phyloP scores from a whole-genome alignment of 352 stramenopile genomes.

The Peronosclerospora sorghi region DNA sequence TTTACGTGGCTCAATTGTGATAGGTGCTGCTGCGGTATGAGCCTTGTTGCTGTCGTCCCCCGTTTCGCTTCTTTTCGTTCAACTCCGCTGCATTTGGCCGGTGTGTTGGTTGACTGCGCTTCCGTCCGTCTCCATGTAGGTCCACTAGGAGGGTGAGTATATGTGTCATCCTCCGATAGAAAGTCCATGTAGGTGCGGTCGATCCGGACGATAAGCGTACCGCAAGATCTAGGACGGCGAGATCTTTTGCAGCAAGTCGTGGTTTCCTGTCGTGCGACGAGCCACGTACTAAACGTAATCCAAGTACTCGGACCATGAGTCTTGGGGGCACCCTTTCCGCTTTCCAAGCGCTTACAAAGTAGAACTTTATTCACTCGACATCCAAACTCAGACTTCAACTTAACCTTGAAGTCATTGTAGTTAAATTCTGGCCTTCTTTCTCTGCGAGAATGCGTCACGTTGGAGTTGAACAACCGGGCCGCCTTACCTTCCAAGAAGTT shows the following conservation, averaged over 20 bases:
- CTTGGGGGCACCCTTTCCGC: conserved; percentile 1
- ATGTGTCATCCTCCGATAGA: not conserved
- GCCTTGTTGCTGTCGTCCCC: not conserved
- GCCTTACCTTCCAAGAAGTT: conserved; percentile 4
- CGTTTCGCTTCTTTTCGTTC: not conserved
- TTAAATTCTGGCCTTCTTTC: conserved; percentile 4
- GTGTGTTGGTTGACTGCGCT: not conserved
- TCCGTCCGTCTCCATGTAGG: not conserved
- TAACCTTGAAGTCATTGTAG: not conserved
- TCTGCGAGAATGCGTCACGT: conserved; percentile 1
- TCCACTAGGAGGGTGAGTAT: not conserved
- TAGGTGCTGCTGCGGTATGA: not conserved
- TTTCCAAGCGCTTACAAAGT: conserved; percentile 3
- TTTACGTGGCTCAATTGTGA: not conserved
- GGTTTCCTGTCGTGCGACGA: conserved; percentile 7
- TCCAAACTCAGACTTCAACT: not conserved
- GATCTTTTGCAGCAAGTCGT: conserved; percentile 4
- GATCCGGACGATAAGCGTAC: not conserved
- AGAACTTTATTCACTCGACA: conserved; percentile 9
- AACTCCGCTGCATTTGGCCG: not conserved
- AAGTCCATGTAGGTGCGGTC: not conserved
- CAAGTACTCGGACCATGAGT: conserved; percentile 4
- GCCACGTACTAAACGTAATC: conserved; percentile 11
- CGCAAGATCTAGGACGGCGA: not conserved
- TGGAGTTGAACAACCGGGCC: conserved; percentile 2